phyloP scores from a whole-genome alignment of 2,329 filamentous ascomycete genomes.

The Didymella pomorum region DNA sequence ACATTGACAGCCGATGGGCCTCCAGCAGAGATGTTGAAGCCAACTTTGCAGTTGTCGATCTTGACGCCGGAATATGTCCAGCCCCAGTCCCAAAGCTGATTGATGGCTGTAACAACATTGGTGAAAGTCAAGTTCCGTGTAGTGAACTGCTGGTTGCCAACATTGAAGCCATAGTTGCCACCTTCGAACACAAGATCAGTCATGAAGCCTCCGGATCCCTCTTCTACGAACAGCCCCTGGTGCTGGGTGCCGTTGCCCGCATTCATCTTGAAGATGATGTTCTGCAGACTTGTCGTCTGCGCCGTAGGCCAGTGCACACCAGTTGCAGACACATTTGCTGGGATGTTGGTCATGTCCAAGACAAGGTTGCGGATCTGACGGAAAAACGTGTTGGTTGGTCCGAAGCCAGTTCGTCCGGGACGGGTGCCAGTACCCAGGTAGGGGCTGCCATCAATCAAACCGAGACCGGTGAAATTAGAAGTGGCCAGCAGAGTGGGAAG shows the following conservation, averaged over 20 bases:
- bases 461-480: constrained; percentile 62
- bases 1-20: constrained; percentile 54
- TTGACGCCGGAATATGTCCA: constrained; percentile 62
- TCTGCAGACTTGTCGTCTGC: constrained; percentile 57
- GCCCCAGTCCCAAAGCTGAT: constrained; percentile 67
- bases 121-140: constrained; percentile 64
- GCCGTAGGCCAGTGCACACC: constrained; percentile 57
- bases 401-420: constrained; percentile 50
- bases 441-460: constrained; percentile 65
- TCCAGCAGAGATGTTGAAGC: constrained; percentile 58
- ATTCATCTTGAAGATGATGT: constrained; percentile 57
- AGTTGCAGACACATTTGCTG: constrained; percentile 55
- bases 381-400: constrained; percentile 69
- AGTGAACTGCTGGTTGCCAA: constrained; percentile 63
- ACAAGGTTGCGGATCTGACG: constrained; percentile 71
- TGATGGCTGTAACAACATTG: constrained; percentile 61
- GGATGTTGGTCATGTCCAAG: constrained; percentile 65
- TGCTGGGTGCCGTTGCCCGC: constrained; percentile 55
- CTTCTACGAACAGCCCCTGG: constrained; percentile 55
- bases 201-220: constrained; percentile 57
- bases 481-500: constrained; percentile 64
- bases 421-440: constrained; percentile 51
- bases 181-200: constrained; percentile 56
- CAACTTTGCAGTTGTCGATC: constrained; percentile 62
- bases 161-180: constrained; percentile 51